Conservation (phyloP, 805 yeast species). For the Teunomyces lycoperdinae region DNA sequence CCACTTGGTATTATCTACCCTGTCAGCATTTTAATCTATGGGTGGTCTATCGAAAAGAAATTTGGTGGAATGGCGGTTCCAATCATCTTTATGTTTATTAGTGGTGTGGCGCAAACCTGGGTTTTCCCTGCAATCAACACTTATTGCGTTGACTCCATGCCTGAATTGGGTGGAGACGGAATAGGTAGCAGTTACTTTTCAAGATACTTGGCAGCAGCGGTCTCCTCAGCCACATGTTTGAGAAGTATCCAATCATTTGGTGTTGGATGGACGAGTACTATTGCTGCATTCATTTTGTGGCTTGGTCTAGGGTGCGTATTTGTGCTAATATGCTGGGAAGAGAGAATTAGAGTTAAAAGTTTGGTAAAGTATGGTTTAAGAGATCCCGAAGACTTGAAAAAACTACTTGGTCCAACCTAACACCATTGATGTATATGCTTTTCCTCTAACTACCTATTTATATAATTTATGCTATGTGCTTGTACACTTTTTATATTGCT, state of each 20-base stretch:
- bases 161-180: slow-evolving; percentile 53
- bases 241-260: slow-evolving; percentile 48
- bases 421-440: too few relatives aligned
- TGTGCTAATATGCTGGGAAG: not conserved
- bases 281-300: slow-evolving; percentile 44
- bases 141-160: slow-evolving; percentile 58
- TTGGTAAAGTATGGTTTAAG: not conserved
- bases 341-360: not conserved
- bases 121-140: slow-evolving; percentile 53
- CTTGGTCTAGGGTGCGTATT: slow-evolving; percentile 33
- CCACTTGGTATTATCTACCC: slow-evolving; percentile 48
- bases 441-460: too few relatives aligned
- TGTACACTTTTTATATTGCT: not conserved
- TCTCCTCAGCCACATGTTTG: slow-evolving; percentile 50
- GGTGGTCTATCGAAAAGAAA: slow-evolving; percentile 49
- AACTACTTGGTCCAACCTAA: not conserved
- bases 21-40: slow-evolving; percentile 45
- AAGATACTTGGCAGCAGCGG: slow-evolving; percentile 49
- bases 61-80: slow-evolving; percentile 58
- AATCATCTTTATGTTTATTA: slow-evolving; percentile 44
- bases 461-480: not conserved
- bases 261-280: slow-evolving; percentile 55
- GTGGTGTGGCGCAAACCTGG: slow-evolving; percentile 51
- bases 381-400: not conserved
- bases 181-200: slow-evolving; percentile 53